Conservation (phyloP, 305 asterid species). For the Plantago coronopus region DNA sequence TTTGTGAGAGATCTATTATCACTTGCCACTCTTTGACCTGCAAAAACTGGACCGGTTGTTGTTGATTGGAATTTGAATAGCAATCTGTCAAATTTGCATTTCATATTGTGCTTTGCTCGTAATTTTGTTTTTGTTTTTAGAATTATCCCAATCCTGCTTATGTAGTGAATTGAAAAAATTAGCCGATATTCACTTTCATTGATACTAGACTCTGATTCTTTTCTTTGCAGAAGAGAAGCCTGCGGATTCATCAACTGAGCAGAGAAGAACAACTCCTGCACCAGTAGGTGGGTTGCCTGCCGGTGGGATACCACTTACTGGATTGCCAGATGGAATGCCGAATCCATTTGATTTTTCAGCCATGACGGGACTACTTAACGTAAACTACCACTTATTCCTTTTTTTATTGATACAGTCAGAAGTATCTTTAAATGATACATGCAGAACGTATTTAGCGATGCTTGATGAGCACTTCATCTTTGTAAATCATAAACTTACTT, state of each 20-base stretch:
- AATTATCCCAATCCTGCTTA: neutral
- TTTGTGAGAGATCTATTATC: constrained; percentile 10
- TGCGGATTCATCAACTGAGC: constrained; percentile 44
- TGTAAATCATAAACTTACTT: no score
- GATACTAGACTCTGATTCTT: constrained; percentile 7
- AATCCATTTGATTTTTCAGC: constrained; percentile 69
- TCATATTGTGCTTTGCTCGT: no score
- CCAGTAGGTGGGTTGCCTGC: constrained; percentile 48
- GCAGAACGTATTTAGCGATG: no score
- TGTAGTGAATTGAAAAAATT: neutral
- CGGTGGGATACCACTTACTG: constrained; percentile 32
- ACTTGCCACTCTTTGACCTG: neutral
- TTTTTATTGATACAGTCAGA: neutral
- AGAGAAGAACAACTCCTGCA: constrained; percentile 40
- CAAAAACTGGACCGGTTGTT: no score
- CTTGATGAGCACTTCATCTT: no score
- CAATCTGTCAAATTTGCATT: no score
- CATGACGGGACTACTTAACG: constrained; percentile 83
- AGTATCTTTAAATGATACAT: neutral
- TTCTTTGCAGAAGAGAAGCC: constrained; percentile 53
- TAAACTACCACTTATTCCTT: constrained; percentile 19
- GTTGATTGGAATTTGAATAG: no score
- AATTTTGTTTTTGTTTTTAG: neutral
- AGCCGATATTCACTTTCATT: neutral
- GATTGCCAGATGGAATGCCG: constrained; percentile 37